Conservation (phyloP, 345 rosid species). For the Acer negundo region DNA sequence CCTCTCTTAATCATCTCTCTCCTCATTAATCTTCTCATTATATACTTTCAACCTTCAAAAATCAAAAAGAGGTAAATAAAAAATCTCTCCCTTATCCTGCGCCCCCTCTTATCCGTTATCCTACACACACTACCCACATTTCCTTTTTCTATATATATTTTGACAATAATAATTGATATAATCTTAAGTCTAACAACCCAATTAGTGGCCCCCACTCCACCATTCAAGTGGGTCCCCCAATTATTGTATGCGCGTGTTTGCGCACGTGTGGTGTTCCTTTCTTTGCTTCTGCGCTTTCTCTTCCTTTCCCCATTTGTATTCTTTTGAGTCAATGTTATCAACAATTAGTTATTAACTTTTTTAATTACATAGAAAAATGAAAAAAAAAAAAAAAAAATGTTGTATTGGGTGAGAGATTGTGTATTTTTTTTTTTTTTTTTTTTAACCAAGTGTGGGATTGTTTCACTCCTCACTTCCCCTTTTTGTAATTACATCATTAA, state of each 20-base stretch:
- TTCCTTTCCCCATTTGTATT: neutral
- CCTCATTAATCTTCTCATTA: neutral
- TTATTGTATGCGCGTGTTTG: constrained; percentile 36
- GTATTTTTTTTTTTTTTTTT: too few species aligned
- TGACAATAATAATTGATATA: too few species aligned
- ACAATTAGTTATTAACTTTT: neutral
- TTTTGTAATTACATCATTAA: too few species aligned
- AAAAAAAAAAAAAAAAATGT: too few species aligned
- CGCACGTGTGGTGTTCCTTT: constrained; percentile 50
- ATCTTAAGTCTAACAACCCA: constrained; percentile 15
- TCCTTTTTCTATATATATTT: neutral
- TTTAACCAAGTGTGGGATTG: too few species aligned
- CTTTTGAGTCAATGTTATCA: constrained; percentile 14
- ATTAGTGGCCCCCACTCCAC: neutral
- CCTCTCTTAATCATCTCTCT: constrained; percentile 9
- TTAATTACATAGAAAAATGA: too few species aligned
- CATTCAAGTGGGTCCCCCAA: constrained; percentile 35
- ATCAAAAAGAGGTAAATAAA: too few species aligned
- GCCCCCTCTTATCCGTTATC: neutral
- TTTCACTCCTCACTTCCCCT: too few species aligned
- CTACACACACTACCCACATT: neutral
- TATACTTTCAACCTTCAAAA: too few species aligned
- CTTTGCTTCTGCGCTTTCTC: neutral
- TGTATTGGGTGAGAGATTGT: too few species aligned
- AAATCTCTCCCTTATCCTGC: constrained; percentile 1